Percentiles rank a stretch among this genome's conserved stretches.
phyloP scores from a whole-genome alignment of 2,329 filamentous ascomycete genomes.

The Xylariaceae sp. region DNA sequence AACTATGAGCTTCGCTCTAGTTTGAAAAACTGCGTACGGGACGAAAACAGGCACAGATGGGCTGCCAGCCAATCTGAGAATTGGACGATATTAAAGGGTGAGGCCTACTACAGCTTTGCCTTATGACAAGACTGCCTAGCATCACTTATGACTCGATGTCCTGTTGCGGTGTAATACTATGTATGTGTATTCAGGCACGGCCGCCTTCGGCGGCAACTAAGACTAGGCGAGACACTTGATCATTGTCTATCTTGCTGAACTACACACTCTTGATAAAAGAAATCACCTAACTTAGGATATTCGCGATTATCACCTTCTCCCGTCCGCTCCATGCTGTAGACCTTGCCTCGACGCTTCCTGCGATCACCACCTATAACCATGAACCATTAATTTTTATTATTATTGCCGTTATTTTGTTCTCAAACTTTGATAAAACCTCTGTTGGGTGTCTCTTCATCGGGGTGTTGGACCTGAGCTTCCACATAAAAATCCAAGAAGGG shows the following conservation, averaged over 20 bases:
- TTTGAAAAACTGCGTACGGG: neutral
- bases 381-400: too few relatives aligned
- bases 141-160: neutral
- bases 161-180: slow-evolving; percentile 23
- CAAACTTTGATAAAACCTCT: too few relatives aligned
- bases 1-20: slow-evolving; percentile 66
- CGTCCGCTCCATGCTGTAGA: too few relatives aligned
- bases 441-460: too few relatives aligned
- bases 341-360: too few relatives aligned
- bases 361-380: too few relatives aligned
- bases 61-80: neutral
- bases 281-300: neutral
- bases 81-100: neutral
- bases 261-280: neutral
- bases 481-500: too few relatives aligned
- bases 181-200: slow-evolving; percentile 9
- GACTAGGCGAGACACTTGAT: neutral
- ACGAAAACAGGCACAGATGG: neutral
- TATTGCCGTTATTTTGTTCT: too few relatives aligned
- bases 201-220: neutral
- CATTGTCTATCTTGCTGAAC: neutral
- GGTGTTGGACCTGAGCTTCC: too few relatives aligned
- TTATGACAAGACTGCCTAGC: neutral
- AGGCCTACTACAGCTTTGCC: neutral
- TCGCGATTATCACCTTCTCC: too few relatives aligned